These are phyloP conservation scores for Cornus controversa DNA, from an alignment of 148 eudicot genomes.

Conservation along the genomic window DNA sequence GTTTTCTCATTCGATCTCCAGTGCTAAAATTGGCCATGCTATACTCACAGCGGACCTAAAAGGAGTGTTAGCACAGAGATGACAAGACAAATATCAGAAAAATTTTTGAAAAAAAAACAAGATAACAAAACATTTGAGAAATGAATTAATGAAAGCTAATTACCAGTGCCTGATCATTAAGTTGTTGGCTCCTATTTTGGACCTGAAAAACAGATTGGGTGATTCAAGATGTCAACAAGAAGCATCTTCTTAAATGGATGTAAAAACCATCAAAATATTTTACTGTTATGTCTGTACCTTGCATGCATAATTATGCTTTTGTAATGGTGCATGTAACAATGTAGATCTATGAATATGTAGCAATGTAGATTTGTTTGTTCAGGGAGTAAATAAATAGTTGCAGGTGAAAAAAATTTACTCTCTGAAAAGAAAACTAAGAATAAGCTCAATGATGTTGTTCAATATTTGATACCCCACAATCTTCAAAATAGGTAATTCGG, in stretches of 20 bases:
- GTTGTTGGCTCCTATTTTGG: conserved; percentile 69
- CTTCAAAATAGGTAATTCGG: no score
- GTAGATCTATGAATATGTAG: no score
- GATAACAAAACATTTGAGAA: neutral
- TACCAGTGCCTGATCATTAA: conserved; percentile 87
- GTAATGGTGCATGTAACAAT: no score
- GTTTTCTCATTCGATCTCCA: conserved; percentile 91
- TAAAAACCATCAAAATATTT: neutral
- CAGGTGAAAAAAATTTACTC: no score
- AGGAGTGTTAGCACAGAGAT: neutral
- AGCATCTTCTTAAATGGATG: neutral
- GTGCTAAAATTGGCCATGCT: conserved; percentile 99
- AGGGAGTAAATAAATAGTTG: no score
- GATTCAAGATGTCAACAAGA: neutral
- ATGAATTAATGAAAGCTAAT: conserved; percentile 9
- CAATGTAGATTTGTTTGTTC: no score
- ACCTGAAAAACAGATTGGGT: conserved; percentile 44
- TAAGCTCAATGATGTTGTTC: no score
- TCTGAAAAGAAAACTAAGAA: no score
- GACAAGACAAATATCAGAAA: neutral
- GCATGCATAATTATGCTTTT: no score
- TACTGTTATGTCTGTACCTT: neutral
- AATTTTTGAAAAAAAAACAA: neutral
- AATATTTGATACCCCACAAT: no score
- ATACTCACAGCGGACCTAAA: conserved; percentile 88